These are phyloP conservation scores for Penicillium sp. DNA, from an alignment of 2,329 filamentous ascomycete species.

Conservation along the genomic window DNA sequence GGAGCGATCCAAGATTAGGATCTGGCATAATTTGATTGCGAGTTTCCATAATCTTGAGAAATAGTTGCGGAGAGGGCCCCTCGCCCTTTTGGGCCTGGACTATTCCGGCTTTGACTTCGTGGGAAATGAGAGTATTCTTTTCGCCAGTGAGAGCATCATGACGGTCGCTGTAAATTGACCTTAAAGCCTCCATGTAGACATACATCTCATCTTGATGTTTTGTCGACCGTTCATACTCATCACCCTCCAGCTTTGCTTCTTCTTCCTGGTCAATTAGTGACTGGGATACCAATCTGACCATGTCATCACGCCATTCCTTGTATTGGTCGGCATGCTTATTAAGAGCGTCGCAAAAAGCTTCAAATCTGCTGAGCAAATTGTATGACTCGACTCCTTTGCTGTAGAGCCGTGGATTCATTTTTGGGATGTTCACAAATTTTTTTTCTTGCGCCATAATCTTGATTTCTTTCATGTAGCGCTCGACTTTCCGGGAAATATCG, in stretches of 20 bases:
- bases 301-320: slow-evolving; percentile 70
- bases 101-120: slow-evolving; percentile 66
- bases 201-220: slow-evolving; percentile 86
- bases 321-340: slow-evolving; percentile 71
- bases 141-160: slow-evolving; percentile 73
- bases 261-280: slow-evolving; percentile 82
- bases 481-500: slow-evolving; percentile 58
- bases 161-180: slow-evolving; percentile 74
- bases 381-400: slow-evolving; percentile 71
- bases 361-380: slow-evolving; percentile 63
- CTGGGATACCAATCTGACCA: slow-evolving; percentile 68
- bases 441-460: slow-evolving; percentile 52
- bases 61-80: slow-evolving; percentile 69
- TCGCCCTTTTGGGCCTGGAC: slow-evolving; percentile 60
- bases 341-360: slow-evolving; percentile 62
- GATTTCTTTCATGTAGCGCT: slow-evolving; percentile 64
- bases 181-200: slow-evolving; percentile 76
- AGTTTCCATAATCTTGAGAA: slow-evolving; percentile 48
- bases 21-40: slow-evolving; percentile 47
- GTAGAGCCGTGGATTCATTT: slow-evolving; percentile 53
- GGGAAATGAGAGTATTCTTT: slow-evolving; percentile 68
- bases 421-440: slow-evolving; percentile 62
- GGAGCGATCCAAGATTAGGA: slow-evolving; percentile 61
- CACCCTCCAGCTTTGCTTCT: slow-evolving; percentile 71
- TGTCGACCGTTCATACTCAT: slow-evolving; percentile 86